Percentiles rank a stretch among this genome's conserved stretches.
Conservation (phyloP, 78 protist genomes). For the Dictyostelium citrinum region DNA sequence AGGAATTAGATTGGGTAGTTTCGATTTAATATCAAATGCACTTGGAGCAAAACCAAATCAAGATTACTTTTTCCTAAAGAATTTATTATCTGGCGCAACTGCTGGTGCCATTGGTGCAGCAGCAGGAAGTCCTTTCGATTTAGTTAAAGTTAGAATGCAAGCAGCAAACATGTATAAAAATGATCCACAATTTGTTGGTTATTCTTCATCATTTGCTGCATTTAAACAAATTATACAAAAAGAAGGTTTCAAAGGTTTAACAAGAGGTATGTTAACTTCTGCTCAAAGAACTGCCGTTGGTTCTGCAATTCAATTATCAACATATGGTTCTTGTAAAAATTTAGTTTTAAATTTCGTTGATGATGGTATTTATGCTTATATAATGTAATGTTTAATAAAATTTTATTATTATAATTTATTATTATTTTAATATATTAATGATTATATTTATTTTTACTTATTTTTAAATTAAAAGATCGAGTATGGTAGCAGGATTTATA, state of each 20-base stretch:
- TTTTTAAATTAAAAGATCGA: conserved; percentile 8
- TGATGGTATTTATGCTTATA: conserved; percentile 31
- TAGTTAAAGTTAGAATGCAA: conserved; percentile 83
- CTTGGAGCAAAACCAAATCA: background rate
- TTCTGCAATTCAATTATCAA: conserved; percentile 49
- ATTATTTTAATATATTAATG: no score
- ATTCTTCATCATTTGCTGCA: background rate
- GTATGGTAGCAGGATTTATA: conserved; percentile 53
- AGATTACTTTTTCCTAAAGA: conserved; percentile 19
- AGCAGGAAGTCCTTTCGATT: conserved; percentile 77
- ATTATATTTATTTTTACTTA: no score
- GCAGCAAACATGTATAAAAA: conserved; percentile 62
- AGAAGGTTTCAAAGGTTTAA: conserved; percentile 56
- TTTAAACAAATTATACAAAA: conserved; percentile 28
- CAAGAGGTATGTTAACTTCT: conserved; percentile 59
- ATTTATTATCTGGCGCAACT: conserved; percentile 41
- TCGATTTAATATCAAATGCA: conserved; percentile 6
- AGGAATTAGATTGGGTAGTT: conserved; percentile 54
- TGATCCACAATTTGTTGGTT: conserved; percentile 31
- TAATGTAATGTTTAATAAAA: background rate
- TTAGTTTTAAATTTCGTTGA: conserved; percentile 12
- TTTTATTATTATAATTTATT: no score
- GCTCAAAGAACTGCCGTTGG: conserved; percentile 76
- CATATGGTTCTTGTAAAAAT: conserved; percentile 29
- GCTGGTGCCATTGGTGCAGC: conserved; percentile 81